Conservation (phyloP, 495 filamentous ascomycete species). For the Podospora didyma region DNA sequence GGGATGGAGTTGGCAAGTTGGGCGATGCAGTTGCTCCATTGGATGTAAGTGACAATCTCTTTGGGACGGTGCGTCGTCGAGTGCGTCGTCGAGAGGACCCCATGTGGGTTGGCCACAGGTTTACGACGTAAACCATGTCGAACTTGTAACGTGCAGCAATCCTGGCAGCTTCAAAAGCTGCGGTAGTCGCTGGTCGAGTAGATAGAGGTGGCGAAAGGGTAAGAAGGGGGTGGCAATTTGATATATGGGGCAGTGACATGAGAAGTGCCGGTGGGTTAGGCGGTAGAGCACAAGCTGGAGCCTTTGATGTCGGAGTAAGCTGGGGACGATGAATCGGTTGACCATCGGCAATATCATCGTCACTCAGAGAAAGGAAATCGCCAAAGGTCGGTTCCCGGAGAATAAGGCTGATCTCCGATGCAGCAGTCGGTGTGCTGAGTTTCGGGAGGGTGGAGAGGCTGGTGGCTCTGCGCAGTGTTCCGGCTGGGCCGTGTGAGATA, state of each 20-base stretch:
- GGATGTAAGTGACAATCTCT: conserved; percentile 8
- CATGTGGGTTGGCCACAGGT: conserved; percentile 36
- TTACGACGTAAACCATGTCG: conserved; percentile 42
- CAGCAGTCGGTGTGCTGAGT: not conserved
- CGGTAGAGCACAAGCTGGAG: conserved; percentile 17
- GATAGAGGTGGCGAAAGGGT: conserved; percentile 26
- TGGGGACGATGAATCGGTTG: conserved; percentile 11
- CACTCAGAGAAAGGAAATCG: conserved; percentile 42
- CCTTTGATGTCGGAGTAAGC: conserved; percentile 1
- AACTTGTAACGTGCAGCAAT: conserved; percentile 38
- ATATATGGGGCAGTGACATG: not conserved
- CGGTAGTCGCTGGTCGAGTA: conserved; percentile 26
- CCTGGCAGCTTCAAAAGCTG: conserved; percentile 37
- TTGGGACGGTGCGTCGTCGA: no score
- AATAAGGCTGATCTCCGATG: conserved; percentile 5
- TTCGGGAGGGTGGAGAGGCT: conserved; percentile 17
- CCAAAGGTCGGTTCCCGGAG: conserved; percentile 40
- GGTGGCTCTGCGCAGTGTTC: conserved; percentile 17
- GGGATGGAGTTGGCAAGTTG: not conserved
- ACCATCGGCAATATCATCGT: conserved; percentile 44
- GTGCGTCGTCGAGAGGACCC: conserved; percentile 7
- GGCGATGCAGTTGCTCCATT: conserved; percentile 2
- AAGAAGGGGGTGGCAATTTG: conserved; percentile 9
- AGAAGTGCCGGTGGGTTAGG: conserved; percentile 11
- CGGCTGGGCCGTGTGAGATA: not conserved